Evolutionary conservation across 495 filamentous ascomycete species (phyloP), one percentile per base, ranked within the genome.

Genomic region (Aeminium ludgeri): DNA sequence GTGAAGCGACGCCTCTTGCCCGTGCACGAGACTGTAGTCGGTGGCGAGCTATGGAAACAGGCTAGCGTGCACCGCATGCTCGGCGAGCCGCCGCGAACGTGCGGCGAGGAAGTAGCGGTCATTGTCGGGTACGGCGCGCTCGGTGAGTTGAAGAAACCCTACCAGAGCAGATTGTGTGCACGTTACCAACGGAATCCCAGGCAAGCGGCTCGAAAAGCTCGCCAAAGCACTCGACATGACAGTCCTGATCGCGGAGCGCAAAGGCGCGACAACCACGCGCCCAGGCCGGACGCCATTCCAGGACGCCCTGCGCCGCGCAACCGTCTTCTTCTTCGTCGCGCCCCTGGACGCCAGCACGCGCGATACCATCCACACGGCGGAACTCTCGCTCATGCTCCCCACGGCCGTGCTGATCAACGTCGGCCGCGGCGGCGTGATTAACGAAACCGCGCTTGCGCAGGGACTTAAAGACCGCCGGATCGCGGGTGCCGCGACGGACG

Each of bases 381-480:
- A 76, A 52, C 55, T 78, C 10, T 20, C 43, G n/a, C 33, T 54
- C 10, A 73, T 78, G 68, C 56, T 52, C 10, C 45, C 54, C 0
- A 56, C 67, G 28, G 58, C 65, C 2, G 40, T 76, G 12, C 16
- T 78, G 10, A 53, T 75, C 36, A 36, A 78, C 49, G 64, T 73
- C 30, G 63, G 67, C 5, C 58, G 72, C 2, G 72, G 72, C 2
- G 72, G 71, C 0, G 68, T 75, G 40, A 66, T 76, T 5, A 61
- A 74, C 38, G 72, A 78, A 46, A 31, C 36, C 3, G 69, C 64
- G 0, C 46, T 75, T 0, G 53, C 67, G 1, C 44, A 56, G 16
- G 72, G 71, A 13, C 49, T 76, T 17, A 55, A 52, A 35, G 53
- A 63, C 3, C 54, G 57, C 2, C 49, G 50, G 41, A 71, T 76